phyloP scores from a whole-genome alignment of 2,329 filamentous ascomycete genomes.

The Colletotrichum sp. region DNA sequence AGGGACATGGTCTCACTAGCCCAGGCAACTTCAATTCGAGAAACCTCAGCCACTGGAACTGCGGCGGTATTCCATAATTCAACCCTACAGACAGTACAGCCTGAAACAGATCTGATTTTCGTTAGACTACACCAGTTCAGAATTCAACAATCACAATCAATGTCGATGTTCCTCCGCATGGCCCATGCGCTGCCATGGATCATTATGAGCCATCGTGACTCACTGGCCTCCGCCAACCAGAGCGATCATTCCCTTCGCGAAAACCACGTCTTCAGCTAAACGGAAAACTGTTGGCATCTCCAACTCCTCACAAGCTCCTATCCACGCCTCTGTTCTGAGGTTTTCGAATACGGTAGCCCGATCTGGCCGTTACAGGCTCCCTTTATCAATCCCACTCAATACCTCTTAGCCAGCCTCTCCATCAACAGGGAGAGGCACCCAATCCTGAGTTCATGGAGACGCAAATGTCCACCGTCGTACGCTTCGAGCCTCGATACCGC shows the following conservation, averaged over 20 bases:
- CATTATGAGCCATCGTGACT: slow-evolving; percentile 6
- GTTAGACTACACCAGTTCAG: not conserved
- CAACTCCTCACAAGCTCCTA: not conserved
- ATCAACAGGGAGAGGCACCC: not conserved
- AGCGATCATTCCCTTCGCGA: not conserved
- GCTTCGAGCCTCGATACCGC: not conserved
- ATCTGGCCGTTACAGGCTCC: not conserved
- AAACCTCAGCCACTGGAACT: not conserved
- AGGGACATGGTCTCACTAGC: not conserved
- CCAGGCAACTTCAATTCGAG: not conserved
- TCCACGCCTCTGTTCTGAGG: not conserved
- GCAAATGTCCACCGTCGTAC: not conserved
- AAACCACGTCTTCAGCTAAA: not conserved
- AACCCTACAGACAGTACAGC: not conserved
- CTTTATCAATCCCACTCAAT: not conserved
- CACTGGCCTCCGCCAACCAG: not conserved
- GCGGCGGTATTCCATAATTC: not conserved
- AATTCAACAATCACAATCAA: not conserved
- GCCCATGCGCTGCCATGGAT: not conserved
- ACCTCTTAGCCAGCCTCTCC: not conserved
- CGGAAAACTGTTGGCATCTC: not conserved
- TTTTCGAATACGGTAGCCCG: not conserved
- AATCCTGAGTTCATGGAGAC: not conserved
- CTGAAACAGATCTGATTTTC: not conserved
- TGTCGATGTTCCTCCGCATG: not conserved